Evolutionary conservation across 2,329 filamentous ascomycete species (phyloP), one percentile per base, ranked within the genome.

Genomic region (Aspergillus fischeri): DNA sequence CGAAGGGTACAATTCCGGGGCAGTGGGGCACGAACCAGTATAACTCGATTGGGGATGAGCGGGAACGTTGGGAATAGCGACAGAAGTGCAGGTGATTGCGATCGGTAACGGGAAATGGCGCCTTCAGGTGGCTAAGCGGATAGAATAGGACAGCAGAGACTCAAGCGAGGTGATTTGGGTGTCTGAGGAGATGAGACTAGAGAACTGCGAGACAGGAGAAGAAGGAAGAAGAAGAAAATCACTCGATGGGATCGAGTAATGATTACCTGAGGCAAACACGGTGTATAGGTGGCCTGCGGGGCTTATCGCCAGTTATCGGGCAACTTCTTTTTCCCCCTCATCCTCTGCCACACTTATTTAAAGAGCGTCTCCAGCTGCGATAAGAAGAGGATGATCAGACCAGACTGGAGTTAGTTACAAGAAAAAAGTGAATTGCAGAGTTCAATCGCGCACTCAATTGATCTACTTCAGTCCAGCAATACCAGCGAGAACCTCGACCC

Each of bases 171-270:
- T 20, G 11, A 38, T 28, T 50, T 47, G 24, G n/a, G 32, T 38
- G 21, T 29, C 28, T 10, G 8, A 29, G 28, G 8, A 32, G 4
- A 35, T 17, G 32, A 35, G 32, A 35, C 32, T 35, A 17, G 11
- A 35, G 11, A 14, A 35, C 1, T 14, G 29, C 29, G 10, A 35
- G 32, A 35, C 29, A 17, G 11, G 11, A 32, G 4, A 32, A 32
- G 29, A 5, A 35, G 11, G 25, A 48, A 28, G n/a, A 25, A 21
- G 20, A 24, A 35, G 28, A 52, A 24, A 35, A 61, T 60, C 57
- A 63, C 59, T 55, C 49, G 55, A 62, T 60, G 38, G 44, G 55
- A 64, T 64, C 60, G 60, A 64, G 62, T 64, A 62, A 62, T 60
- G 44, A 38, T 38, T 38, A 38, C 32, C 32, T 38, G 32, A 38